Base-by-base conservation (phyloP, 805 yeast species). In the Zygoascus tannicola region DNA sequence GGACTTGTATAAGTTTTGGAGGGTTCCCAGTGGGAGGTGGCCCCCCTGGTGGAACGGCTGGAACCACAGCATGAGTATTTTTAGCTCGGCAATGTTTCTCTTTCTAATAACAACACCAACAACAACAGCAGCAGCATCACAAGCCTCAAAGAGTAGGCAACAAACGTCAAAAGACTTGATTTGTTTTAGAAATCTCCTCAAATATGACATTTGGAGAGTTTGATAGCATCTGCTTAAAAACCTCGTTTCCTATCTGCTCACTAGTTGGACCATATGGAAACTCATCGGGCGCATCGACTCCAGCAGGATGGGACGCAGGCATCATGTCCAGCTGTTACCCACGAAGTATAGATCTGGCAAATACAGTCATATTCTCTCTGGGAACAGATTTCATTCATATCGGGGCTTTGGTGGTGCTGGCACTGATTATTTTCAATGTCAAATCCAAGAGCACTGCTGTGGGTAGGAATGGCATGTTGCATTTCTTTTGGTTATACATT, bases 361-460 rank as follows among this genome's bases (percentile, higher is more conserved):
- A 90, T 64, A 90, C 97, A 1, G 72, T 85, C 66, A 85, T 90
- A 18, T 90, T 87, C 65, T 85, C 85, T 59, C 70, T 85, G 12
- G 97, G 96, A 22, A 83, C 81, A 50, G 86, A 94, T 4, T 83
- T 90, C 58, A 75, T 87, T 18, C 85, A 88, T 57, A 78, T 90
- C 42, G 86, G 82, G 1, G 77, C 85, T 0, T 64, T 92, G 28
- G 64, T 74, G 4, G 73, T 85, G 35, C 50, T 82, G 32, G 67
- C 80, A 40, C 73, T 86, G 53, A 83, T 88, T 44, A 69, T 87
- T 10, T 84, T 80, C 67, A 80, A 82, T 53, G 78, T 88, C 36
- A 71, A 88, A 58, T 69, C 80, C 47, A 86, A 90, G 67, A 88
- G 85, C 59, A 92, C 98, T 0, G 97, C 97, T 10, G 88, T 92